A percentile compares a stretch with the other conserved stretches of the same genome.
Conservation (phyloP, 345 rosid species). For the Murraya paniculata region DNA sequence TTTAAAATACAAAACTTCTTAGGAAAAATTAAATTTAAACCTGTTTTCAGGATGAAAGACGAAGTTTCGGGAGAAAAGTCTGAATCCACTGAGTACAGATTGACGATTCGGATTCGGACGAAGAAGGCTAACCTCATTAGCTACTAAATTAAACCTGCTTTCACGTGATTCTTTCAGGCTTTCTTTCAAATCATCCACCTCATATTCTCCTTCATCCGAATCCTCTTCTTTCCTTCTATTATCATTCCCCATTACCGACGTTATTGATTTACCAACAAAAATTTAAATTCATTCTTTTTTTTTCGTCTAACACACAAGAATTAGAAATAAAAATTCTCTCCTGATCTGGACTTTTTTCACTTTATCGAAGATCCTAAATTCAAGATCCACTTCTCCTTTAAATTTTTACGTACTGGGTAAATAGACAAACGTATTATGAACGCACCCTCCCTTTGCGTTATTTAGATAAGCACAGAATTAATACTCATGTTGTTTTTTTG, state of each 20-base stretch:
- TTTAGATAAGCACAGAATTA: too few relatives aligned
- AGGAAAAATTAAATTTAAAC: constrained; percentile 24
- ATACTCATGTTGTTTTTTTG: too few relatives aligned
- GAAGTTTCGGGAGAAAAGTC: constrained; percentile 47
- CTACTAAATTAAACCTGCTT: constrained; percentile 45
- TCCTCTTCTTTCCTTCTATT: neutral
- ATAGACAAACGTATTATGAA: too few relatives aligned
- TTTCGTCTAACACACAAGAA: too few relatives aligned
- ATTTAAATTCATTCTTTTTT: too few relatives aligned
- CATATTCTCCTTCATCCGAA: constrained; percentile 21
- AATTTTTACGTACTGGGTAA: too few relatives aligned
- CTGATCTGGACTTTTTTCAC: too few relatives aligned
- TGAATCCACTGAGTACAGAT: constrained; percentile 45
- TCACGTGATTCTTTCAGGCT: constrained; percentile 38
- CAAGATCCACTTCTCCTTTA: too few relatives aligned
- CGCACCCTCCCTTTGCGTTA: too few relatives aligned
- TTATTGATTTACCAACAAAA: neutral
- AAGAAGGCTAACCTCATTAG: constrained; percentile 41
- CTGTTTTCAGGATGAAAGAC: constrained; percentile 78
- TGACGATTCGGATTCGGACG: constrained; percentile 24
- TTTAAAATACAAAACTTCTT: neutral
- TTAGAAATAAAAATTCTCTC: too few relatives aligned
- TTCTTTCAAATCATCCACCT: constrained; percentile 40
- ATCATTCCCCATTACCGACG: too few relatives aligned
- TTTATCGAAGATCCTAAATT: too few relatives aligned